Conservation (phyloP, 164 flowering plant species). For the Dillenia suffruticosa region DNA sequence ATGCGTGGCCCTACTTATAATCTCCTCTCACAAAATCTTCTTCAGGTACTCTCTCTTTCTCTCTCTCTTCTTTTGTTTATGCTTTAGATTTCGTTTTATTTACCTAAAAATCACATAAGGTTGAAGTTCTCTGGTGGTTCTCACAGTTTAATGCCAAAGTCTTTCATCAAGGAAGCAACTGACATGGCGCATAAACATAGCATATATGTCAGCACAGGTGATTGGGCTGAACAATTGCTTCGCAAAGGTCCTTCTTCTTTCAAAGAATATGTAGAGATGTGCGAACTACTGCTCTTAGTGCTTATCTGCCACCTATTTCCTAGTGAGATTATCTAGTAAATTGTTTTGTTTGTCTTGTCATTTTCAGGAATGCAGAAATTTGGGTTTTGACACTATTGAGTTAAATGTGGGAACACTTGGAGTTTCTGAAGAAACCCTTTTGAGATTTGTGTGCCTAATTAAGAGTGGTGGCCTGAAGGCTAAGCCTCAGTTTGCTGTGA, state of each 20-base stretch:
- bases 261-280: conserved; percentile 74
- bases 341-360: not conserved
- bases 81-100: not conserved
- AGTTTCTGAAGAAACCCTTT: conserved; percentile 79
- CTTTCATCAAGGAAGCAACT: conserved; percentile 54
- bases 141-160: conserved; percentile 62
- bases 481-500: conserved; percentile 76
- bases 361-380: conserved; percentile 70
- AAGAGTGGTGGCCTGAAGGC: conserved; percentile 77
- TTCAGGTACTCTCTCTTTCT: conserved; percentile 37
- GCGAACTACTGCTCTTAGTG: not conserved
- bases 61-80: not conserved
- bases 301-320: not conserved
- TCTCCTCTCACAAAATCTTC: conserved; percentile 39
- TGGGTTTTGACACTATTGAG: conserved; percentile 93
- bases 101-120: no score
- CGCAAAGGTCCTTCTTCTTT: conserved; percentile 63
- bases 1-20: conserved; percentile 65
- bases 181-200: conserved; percentile 81
- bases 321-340: not conserved
- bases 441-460: conserved; percentile 76
- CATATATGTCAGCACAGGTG: conserved; percentile 86
- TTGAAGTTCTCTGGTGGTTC: conserved; percentile 85
- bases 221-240: conserved; percentile 83
- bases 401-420: conserved; percentile 67